Evolutionary conservation across 176 grass and related monocot species (phyloP), one percentile per base, ranked within the genome.

Genomic region (Canna indica): DNA sequence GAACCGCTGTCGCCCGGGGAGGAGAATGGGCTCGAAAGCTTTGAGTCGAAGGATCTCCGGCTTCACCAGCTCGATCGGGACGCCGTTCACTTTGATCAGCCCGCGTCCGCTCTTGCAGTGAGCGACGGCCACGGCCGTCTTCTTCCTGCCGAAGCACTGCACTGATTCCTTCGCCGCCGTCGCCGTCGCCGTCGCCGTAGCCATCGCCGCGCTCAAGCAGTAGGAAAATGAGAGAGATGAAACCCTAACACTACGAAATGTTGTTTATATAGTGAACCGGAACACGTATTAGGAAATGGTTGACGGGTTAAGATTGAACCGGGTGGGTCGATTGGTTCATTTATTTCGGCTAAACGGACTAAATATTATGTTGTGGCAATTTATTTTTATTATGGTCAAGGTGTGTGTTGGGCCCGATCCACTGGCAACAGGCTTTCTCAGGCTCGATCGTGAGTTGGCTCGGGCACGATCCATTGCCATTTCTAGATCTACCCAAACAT

Each of bases 1-100:
- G 34, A 66, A 66, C 1, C 63, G 63, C 35, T 66, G 63, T 20
- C 63, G 63, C 20, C 63, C 63, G 34, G 41, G 63, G 33, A 66
- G 63, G 20, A 66, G 63, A 18, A 66, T 39, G 34, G 63, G 63
- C 35, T 66, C 63, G 32, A 66, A 66, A 20, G 63, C 63, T 35
- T 66, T 66, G 16, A 66, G 63, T 0, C 63, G 63, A 18, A 66
- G 63, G 63, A 66, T 66, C 35, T 66, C 63, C 33, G 63, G 63
- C 34, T 66, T 66, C 63, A 66, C 63, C 63, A 66, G 63, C 35
- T 66, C 63, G 35, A 66, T 66, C 33, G 63, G 63, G 27, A 66
- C 63, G 63, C 63, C 63, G 22, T 66, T 66, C 33, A 66, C 63
- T 17, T 66, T 66, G 63, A 66, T 66, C 16, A 66, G 33, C 20